Percentiles rank a stretch among this genome's conserved stretches.
Conservation (phyloP, 2,329 filamentous ascomycete genomes). For the Pseudogymnoascus sp. region DNA sequence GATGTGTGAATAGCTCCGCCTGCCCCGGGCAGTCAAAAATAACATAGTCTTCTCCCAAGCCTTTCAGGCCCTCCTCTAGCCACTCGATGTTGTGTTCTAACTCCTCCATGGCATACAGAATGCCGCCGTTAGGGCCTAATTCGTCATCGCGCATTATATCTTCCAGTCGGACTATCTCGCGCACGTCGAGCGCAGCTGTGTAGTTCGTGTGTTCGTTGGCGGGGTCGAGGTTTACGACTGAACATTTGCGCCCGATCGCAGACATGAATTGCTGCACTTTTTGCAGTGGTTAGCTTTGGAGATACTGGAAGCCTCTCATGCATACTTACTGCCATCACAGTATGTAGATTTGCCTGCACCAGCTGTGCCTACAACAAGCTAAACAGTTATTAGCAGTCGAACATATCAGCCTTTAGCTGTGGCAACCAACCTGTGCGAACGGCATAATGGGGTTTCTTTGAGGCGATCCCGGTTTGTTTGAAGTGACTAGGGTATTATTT, state of each 20-base stretch:
- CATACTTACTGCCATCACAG: slow-evolving; percentile 75
- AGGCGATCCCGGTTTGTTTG: not conserved
- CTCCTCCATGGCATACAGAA: slow-evolving; percentile 91
- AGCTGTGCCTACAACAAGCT: slow-evolving; percentile 88
- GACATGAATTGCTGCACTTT: slow-evolving; percentile 93
- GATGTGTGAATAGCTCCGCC: slow-evolving; percentile 94
- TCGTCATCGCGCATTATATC: slow-evolving; percentile 90
- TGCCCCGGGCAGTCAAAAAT: slow-evolving; percentile 96
- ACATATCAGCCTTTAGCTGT: not conserved
- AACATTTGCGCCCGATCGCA: slow-evolving; percentile 90
- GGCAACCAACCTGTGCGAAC: slow-evolving; percentile 25
- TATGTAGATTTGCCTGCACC: slow-evolving; percentile 96
- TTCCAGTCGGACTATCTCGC: slow-evolving; percentile 80
- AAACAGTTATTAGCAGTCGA: slow-evolving; percentile 26
- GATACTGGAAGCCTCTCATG: not conserved
- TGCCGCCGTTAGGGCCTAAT: slow-evolving; percentile 84
- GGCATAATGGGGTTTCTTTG: slow-evolving; percentile 22
- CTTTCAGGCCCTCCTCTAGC: slow-evolving; percentile 73
- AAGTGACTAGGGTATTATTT: not conserved
- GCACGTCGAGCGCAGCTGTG: slow-evolving; percentile 81
- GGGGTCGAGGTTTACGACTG: slow-evolving; percentile 91
- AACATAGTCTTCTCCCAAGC: slow-evolving; percentile 82
- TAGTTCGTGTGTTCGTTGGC: slow-evolving; percentile 92
- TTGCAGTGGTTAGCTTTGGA: slow-evolving; percentile 12
- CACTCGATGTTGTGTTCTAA: slow-evolving; percentile 90